Evolutionary conservation across 768 basidiomycete species (phyloP).

Genomic region (Termitomyces sp.): DNA sequence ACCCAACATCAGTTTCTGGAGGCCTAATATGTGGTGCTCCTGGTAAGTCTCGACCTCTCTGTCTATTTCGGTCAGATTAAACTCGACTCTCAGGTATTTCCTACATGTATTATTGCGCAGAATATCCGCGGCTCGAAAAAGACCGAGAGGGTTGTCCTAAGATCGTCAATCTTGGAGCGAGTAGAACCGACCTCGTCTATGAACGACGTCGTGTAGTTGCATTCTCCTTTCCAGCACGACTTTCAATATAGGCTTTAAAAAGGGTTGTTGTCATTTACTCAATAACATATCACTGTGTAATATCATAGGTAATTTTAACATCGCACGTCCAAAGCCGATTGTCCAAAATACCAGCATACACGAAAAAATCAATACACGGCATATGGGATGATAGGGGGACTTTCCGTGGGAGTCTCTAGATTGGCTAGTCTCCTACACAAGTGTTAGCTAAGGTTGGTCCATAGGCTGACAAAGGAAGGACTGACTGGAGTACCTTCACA

Average conservation of each 20-base stretch:
- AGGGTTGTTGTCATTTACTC: slow-evolving; percentile 23
- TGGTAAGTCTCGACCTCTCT: slow-evolving; percentile 42
- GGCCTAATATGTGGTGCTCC: slow-evolving; percentile 96
- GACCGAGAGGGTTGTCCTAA: slow-evolving; percentile 98
- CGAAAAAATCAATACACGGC: slow-evolving; percentile 42
- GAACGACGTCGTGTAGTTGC: slow-evolving; percentile 80
- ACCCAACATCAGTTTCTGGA: too few relatives aligned
- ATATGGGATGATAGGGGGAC: slow-evolving; percentile 57
- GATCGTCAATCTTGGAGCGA: slow-evolving; percentile 95
- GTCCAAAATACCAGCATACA: background rate
- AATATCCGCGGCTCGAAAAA: slow-evolving; percentile 95
- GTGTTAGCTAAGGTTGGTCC: background rate
- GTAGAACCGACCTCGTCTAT: slow-evolving; percentile 89
- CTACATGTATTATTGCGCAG: slow-evolving; percentile 98
- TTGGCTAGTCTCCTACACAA: slow-evolving; percentile 44
- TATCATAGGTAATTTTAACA: slow-evolving; percentile 2
- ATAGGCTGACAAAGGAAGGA: background rate
- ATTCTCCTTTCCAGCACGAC: slow-evolving; percentile 12
- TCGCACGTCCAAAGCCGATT: background rate
- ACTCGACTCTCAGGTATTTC: slow-evolving; percentile 68
- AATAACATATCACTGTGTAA: background rate
- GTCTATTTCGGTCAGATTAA: background rate
- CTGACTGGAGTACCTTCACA: slow-evolving; percentile 68
- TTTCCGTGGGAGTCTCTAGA: slow-evolving; percentile 47
- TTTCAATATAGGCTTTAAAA: slow-evolving; percentile 68